Evolutionary conservation across 1,139 yeast genomes (phyloP).

Genomic region (Geotrichum phurueaensis): DNA sequence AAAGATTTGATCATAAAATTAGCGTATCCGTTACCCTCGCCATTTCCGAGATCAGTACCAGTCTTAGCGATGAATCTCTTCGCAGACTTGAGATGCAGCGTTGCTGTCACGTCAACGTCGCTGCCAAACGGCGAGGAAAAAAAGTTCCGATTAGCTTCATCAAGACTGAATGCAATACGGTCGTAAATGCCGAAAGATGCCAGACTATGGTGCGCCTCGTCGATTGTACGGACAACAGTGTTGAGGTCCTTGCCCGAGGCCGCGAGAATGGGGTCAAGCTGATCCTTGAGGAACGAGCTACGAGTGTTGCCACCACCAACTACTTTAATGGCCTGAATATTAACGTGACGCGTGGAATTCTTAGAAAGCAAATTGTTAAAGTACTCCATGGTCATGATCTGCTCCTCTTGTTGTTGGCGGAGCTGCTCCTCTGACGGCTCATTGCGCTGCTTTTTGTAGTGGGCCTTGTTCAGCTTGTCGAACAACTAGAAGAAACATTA

Average conservation of each 20-base stretch:
- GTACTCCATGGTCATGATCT: conserved; percentile 11
- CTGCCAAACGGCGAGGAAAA: conserved; percentile 18
- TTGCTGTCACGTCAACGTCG: conserved; percentile 23
- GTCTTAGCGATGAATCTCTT: conserved; percentile 66
- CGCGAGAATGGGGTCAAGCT: conserved; percentile 49
- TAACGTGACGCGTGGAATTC: conserved; percentile 27
- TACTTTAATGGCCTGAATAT: conserved; percentile 45
- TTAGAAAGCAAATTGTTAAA: conserved; percentile 15
- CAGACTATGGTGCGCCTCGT: conserved; percentile 31
- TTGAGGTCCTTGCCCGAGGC: conserved; percentile 28
- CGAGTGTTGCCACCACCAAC: conserved; percentile 52
- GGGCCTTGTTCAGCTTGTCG: conserved; percentile 10
- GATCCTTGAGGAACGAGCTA: conserved; percentile 47
- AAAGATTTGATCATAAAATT: conserved; percentile 64
- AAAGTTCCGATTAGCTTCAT: conserved; percentile 24
- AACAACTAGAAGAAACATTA: conserved; percentile 7
- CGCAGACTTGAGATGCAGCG: conserved; percentile 26
- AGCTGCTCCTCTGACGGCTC: conserved; percentile 8
- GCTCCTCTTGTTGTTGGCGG: conserved; percentile 9
- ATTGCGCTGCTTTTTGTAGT: conserved; percentile 5
- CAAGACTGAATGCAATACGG: conserved; percentile 42
- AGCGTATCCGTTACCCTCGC: conserved; percentile 90
- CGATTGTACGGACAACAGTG: conserved; percentile 31
- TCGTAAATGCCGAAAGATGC: conserved; percentile 42
- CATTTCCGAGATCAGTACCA: conserved; percentile 90